These are phyloP conservation scores for Hexamita inflata DNA, from an alignment of 208 protist genomes.

Conservation along the genomic window DNA sequence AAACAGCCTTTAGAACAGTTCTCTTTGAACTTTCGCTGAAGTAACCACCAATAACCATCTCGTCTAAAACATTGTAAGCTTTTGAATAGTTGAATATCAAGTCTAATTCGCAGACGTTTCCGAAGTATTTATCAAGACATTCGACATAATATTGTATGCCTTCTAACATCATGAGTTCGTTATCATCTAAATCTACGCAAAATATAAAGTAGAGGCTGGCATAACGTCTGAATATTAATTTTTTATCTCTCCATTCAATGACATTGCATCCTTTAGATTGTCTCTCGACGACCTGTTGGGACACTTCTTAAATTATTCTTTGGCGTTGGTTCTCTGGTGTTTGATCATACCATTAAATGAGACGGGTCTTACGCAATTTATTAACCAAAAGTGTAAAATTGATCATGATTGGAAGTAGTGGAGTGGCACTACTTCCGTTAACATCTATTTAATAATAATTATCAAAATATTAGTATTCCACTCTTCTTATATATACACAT, in stretches of 20 bases:
- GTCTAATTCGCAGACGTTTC: conserved; percentile 41
- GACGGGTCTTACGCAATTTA: too few species aligned
- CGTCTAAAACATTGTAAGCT: conserved; percentile 20
- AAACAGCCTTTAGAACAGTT: not conserved
- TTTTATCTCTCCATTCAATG: conserved; percentile 33
- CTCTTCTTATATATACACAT: too few species aligned
- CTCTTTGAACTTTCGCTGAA: conserved; percentile 6
- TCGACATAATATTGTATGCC: conserved; percentile 40
- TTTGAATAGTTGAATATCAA: conserved; percentile 38
- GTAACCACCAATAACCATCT: conserved; percentile 14
- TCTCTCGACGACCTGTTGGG: too few species aligned
- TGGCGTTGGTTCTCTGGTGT: too few species aligned
- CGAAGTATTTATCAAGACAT: conserved; percentile 40
- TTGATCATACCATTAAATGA: too few species aligned
- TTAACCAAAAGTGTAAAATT: too few species aligned
- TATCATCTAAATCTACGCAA: conserved; percentile 34
- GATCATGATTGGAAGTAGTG: too few species aligned
- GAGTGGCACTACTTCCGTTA: too few species aligned
- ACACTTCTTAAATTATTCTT: too few species aligned
- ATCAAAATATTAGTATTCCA: too few species aligned
- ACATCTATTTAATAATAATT: too few species aligned
- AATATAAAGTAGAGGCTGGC: conserved; percentile 39
- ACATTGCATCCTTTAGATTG: too few species aligned
- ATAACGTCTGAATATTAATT: conserved; percentile 35
- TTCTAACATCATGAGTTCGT: conserved; percentile 42